Percentiles rank a stretch among this genome's conserved stretches.
phyloP scores from a whole-genome alignment of 441 rosid species.

The Adansonia madagascariensis region DNA sequence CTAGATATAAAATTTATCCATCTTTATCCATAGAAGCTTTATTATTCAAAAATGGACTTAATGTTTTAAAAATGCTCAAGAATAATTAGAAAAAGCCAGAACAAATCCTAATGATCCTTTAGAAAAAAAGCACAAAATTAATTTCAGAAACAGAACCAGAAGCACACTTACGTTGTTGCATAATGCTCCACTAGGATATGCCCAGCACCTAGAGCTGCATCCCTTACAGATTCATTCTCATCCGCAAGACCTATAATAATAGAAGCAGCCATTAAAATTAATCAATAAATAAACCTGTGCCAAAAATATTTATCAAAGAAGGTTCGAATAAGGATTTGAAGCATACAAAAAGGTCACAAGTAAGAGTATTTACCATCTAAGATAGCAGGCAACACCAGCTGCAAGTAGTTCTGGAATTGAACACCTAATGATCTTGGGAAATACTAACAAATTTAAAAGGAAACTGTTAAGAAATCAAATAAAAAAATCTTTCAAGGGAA shows the following conservation, averaged over 20 bases:
- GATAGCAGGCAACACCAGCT: constrained; percentile 89
- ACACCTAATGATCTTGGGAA: constrained; percentile 93
- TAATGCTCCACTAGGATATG: constrained; percentile 99
- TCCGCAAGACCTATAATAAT: constrained; percentile 84
- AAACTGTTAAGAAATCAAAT: constrained; percentile 25
- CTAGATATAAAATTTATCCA: constrained; percentile 11
- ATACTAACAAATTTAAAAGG: constrained; percentile 51
- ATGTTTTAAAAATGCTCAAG: constrained; percentile 14
- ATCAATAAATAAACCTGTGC: constrained; percentile 23
- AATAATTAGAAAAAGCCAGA: neutral
- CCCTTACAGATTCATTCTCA: constrained; percentile 99
- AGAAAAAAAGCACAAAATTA: constrained; percentile 14
- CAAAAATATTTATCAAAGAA: constrained; percentile 25
- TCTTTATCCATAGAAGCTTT: neutral
- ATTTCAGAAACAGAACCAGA: constrained; percentile 28
- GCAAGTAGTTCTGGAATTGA: constrained; percentile 93
- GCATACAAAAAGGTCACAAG: constrained; percentile 17
- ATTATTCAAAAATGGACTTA: neutral
- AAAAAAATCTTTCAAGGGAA: neutral
- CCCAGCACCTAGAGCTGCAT: constrained; percentile 99
- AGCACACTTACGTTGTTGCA: constrained; percentile 82
- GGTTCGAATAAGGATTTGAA: neutral
- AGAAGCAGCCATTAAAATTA: constrained; percentile 20
- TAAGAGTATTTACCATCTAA: constrained; percentile 66
- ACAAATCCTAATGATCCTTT: neutral